A percentile compares a stretch with the other conserved stretches of the same genome.
Evolutionary conservation across 179 eudicot genomes (phyloP).

Genomic region (Silene noctiflora): DNA sequence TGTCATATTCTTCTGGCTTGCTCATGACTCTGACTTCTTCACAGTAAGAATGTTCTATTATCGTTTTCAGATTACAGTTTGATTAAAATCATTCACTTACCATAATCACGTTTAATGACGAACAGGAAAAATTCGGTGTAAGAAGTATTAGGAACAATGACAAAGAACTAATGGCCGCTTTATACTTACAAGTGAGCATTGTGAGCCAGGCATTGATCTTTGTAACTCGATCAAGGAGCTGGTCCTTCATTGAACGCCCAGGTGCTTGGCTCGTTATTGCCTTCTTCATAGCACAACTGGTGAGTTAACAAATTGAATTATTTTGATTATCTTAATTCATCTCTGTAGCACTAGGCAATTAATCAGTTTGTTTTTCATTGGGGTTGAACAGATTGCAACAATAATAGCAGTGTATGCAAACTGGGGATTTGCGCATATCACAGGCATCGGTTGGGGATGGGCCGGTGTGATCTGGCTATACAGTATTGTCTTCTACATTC

Average conservation of each 20-base stretch:
- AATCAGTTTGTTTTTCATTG: neutral
- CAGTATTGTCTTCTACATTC: slow-evolving; percentile 57
- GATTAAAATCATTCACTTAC: neutral
- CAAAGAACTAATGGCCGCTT: slow-evolving; percentile 59
- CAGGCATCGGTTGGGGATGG: slow-evolving; percentile 94
- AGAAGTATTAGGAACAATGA: slow-evolving; percentile 37
- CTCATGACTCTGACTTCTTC: slow-evolving; percentile 63
- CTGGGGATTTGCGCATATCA: slow-evolving; percentile 63
- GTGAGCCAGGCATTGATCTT: slow-evolving; percentile 89
- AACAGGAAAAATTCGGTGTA: slow-evolving; percentile 60
- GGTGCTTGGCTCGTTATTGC: slow-evolving; percentile 64
- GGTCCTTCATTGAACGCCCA: slow-evolving; percentile 77
- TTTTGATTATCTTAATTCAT: neutral
- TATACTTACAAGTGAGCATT: slow-evolving; percentile 92
- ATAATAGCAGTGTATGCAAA: slow-evolving; percentile 70
- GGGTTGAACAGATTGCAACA: slow-evolving; percentile 57
- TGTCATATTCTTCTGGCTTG: slow-evolving; percentile 80
- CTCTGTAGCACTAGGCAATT: neutral
- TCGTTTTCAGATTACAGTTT: neutral
- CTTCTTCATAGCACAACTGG: slow-evolving; percentile 75
- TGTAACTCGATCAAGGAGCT: slow-evolving; percentile 83
- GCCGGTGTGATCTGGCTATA: slow-evolving; percentile 81
- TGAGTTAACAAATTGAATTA: slow-evolving; percentile 27
- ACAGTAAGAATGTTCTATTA: slow-evolving; percentile 38
- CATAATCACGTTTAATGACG: neutral